Evolutionary conservation across 2,329 filamentous ascomycete genomes (phyloP), one percentile per base, ranked within the genome.

Genomic region (Epichloe scottii): DNA sequence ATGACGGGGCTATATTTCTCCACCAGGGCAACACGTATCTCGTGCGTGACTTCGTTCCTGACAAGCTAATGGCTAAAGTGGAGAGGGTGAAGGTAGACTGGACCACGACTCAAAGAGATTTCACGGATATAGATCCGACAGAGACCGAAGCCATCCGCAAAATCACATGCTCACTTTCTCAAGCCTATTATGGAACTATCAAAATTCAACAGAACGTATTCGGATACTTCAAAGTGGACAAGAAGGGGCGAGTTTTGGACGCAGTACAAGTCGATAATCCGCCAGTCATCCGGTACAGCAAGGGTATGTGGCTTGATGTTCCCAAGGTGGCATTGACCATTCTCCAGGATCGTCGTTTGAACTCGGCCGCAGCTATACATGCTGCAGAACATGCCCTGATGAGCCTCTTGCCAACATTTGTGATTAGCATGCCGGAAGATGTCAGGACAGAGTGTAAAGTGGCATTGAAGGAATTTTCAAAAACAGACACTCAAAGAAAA

Each of bases 171-270:
- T 84, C 81, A 0, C 67, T 73, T 3, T 85, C 78, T 0, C 78
- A 81, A 54, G 91, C 90, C 1, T 97, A 88, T 68, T 90, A 88
- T 63, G 93, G 93, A 37, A 73, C 80, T 0, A 91, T 98, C 63
- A 84, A 85, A 59, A 90, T 97, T 60, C 81, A 85, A 56, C 85
- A 91, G 57, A 84, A 87, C 33, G 89, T 98, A 2, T 97, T 94
- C 64, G 93, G 93, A 2, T 98, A 93, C 71, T 97, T 96, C 77
- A 97, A 97, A 64, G 73, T 96, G n/a, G 90, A 97, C 67, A 85
- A 84, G 62, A 84, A 82, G 58, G 80, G 85, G 2, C 82, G 88
- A 2, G 87, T 97, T 52, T 78, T 97, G 14, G 93, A 98, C 64
- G 91, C 91, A 2, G 85, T 97, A 0, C 81, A 91, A 53, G 89